Percentiles rank a stretch among this genome's conserved stretches.
phyloP scores from a whole-genome alignment of 768 basidiomycete species.

The Podaxis sp. region DNA sequence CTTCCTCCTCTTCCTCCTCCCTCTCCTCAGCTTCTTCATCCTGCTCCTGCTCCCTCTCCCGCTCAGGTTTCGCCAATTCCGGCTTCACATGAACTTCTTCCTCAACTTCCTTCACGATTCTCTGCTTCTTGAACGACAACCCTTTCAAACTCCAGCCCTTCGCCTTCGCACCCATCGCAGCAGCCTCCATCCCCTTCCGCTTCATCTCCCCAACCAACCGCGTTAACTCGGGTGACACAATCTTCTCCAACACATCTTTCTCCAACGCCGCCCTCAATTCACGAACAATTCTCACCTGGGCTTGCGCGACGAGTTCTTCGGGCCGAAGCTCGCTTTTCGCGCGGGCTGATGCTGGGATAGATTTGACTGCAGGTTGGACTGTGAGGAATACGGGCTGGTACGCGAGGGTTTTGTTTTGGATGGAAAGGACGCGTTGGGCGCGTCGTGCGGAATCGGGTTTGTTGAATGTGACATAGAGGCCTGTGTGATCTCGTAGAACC shows the following conservation, averaged over 20 bases:
- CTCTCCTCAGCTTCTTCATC: constrained; percentile 36
- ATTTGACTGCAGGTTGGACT: constrained; percentile 39
- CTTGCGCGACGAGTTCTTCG: constrained; percentile 50
- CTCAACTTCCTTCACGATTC: constrained; percentile 37
- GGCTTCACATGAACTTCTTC: constrained; percentile 40
- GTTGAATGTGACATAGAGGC: constrained; percentile 83
- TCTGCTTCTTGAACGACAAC: constrained; percentile 49
- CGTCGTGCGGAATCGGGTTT: constrained; percentile 61
- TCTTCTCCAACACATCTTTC: constrained; percentile 64
- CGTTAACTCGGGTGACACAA: constrained; percentile 55
- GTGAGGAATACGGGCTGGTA: constrained; percentile 60
- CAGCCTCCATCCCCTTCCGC: constrained; percentile 27
- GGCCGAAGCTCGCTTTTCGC: constrained; percentile 38
- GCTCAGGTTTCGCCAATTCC: constrained; percentile 40
- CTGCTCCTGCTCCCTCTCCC: constrained; percentile 31
- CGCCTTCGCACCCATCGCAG: constrained; percentile 21
- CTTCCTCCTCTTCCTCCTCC: constrained; percentile 25
- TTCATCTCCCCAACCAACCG: constrained; percentile 55
- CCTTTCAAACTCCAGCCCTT: constrained; percentile 42
- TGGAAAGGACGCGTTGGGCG: constrained; percentile 63
- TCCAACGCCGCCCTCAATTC: constrained; percentile 58
- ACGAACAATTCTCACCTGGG: constrained; percentile 52
- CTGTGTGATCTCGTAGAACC: constrained; percentile 69
- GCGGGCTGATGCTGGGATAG: constrained; percentile 27
- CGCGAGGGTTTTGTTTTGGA: constrained; percentile 27